Conservation (phyloP, 2,329 filamentous ascomycete species). For the Colletotrichum spaethianum region DNA sequence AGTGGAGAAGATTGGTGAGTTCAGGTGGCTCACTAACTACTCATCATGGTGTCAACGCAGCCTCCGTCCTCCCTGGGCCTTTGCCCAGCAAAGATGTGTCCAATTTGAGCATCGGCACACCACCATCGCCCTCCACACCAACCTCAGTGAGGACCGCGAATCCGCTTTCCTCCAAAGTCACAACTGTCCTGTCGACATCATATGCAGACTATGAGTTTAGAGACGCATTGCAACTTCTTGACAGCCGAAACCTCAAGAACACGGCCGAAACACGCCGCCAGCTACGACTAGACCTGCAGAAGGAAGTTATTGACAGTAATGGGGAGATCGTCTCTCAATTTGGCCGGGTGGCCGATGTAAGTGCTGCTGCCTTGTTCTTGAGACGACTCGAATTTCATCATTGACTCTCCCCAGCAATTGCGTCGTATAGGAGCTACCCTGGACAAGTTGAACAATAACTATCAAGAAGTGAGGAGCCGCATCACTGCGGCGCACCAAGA, state of each 20-base stretch:
- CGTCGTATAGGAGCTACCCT: conserved; percentile 86
- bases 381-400: background rate
- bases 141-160: conserved; percentile 63
- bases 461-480: conserved; percentile 84
- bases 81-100: conserved; percentile 38
- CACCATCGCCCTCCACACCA: conserved; percentile 45
- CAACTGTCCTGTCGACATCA: conserved; percentile 88
- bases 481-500: conserved; percentile 82
- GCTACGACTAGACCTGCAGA: conserved; percentile 86
- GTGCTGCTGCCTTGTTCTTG: conserved; percentile 44
- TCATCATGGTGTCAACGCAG: conserved; percentile 23
- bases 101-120: conserved; percentile 14
- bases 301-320: conserved; percentile 94
- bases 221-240: conserved; percentile 84
- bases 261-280: conserved; percentile 84
- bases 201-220: conserved; percentile 94
- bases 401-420: conserved; percentile 75
- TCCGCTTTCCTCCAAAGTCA: conserved; percentile 85
- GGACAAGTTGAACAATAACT: conserved; percentile 82
- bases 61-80: conserved; percentile 1
- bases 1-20: background rate
- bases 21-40: background rate
- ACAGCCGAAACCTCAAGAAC: conserved; percentile 79
- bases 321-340: conserved; percentile 91
- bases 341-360: conserved; percentile 87